Percentiles rank a stretch among this genome's conserved stretches.
Conservation (phyloP, 169 alveolate genomes). For the Plasmodium relictum region DNA sequence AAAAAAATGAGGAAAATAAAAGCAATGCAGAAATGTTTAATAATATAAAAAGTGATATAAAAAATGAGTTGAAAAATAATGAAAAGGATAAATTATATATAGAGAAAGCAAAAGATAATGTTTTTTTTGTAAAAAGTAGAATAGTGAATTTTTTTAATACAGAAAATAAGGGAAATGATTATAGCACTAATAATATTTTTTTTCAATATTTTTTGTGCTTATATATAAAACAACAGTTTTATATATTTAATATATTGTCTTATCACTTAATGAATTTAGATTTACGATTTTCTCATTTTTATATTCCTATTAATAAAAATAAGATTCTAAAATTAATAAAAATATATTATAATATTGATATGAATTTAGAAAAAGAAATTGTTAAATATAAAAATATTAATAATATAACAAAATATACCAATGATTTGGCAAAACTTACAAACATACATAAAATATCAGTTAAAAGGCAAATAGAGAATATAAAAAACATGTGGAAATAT, state of each 20-base stretch:
- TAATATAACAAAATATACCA: conserved; percentile 44
- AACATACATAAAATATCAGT: conserved; percentile 63
- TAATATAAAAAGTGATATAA: not conserved
- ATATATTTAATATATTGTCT: conserved; percentile 52
- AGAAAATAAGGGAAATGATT: conserved; percentile 41
- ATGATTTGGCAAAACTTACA: conserved; percentile 55
- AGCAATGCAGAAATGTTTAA: conserved; percentile 7
- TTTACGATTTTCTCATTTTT: conserved; percentile 61
- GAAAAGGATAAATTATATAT: not conserved
- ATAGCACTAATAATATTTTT: conserved; percentile 27
- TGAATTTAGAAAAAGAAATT: conserved; percentile 63
- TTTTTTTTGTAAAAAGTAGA: conserved; percentile 39
- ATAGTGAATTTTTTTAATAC: conserved; percentile 60
- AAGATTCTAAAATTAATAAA: conserved; percentile 41
- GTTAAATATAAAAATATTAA: conserved; percentile 59
- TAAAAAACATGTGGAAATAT: conserved; percentile 70
- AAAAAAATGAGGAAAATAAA: conserved; percentile 10
- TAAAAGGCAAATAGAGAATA: conserved; percentile 71
- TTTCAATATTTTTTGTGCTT: conserved; percentile 60
- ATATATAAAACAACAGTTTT: conserved; percentile 70
- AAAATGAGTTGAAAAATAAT: not conserved
- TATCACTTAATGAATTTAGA: conserved; percentile 65
- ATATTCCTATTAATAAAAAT: conserved; percentile 58
- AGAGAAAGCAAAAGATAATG: conserved; percentile 44
- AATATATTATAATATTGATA: conserved; percentile 60